Evolutionary conservation across 2,329 filamentous ascomycete species (phyloP).

Genomic region (Mycogone perniciosa): DNA sequence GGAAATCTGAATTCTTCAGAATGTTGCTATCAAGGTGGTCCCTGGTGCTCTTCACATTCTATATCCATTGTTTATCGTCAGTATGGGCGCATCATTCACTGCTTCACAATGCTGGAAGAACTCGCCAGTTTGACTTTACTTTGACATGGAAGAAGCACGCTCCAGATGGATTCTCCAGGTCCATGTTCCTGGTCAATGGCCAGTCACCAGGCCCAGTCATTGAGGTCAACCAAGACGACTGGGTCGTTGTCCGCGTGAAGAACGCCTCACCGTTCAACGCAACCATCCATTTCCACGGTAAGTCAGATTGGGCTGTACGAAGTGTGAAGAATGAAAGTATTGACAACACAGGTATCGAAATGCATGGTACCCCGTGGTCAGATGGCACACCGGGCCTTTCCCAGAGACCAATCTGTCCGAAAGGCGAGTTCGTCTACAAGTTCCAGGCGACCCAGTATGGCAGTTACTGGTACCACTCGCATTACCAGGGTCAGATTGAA

Average conservation of each 20-base stretch:
- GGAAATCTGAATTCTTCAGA: no score
- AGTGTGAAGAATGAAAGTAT: not conserved
- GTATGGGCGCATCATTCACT: not conserved
- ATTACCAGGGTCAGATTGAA: slow-evolving; percentile 48
- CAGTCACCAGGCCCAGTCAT: slow-evolving; percentile 57
- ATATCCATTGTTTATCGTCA: no score
- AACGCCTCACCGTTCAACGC: slow-evolving; percentile 43
- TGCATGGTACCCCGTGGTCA: slow-evolving; percentile 49
- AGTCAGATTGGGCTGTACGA: not conserved
- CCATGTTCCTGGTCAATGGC: slow-evolving; percentile 50
- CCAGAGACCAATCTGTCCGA: slow-evolving; percentile 45
- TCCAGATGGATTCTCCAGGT: slow-evolving; percentile 38
- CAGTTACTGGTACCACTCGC: slow-evolving; percentile 56
- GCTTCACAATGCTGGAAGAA: not conserved
- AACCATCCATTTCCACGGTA: slow-evolving; percentile 46
- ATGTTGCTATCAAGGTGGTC: no score
- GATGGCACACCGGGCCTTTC: slow-evolving; percentile 54
- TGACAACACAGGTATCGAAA: slow-evolving; percentile 37
- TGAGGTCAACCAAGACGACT: slow-evolving; percentile 45
- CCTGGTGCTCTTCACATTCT: no score
- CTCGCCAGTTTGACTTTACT: slow-evolving; percentile 20
- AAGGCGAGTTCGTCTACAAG: slow-evolving; percentile 42
- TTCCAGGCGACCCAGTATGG: slow-evolving; percentile 53
- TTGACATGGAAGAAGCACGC: slow-evolving; percentile 33
- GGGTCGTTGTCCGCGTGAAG: slow-evolving; percentile 36